A percentile compares a stretch with the other conserved stretches of the same genome.
Conservation (phyloP, 2,329 filamentous ascomycete genomes). For the Periglandula ipomoeae region DNA sequence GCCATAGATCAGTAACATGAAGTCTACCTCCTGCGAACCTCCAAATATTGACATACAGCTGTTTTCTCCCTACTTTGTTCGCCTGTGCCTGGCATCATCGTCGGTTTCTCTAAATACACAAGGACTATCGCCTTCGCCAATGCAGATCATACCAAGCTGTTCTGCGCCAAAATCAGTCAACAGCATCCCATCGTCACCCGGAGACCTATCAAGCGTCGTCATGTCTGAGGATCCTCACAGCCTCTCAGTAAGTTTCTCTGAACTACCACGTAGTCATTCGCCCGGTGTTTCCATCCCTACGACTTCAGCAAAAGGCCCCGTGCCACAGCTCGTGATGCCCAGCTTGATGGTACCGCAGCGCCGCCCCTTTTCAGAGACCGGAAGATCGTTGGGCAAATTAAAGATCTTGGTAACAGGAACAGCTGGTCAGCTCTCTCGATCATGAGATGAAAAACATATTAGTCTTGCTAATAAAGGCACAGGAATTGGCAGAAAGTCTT, state of each 20-base stretch:
- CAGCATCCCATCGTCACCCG: constrained; percentile 42
- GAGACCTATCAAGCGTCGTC: constrained; percentile 40
- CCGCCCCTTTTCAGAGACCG: constrained; percentile 80
- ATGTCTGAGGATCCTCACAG: constrained; percentile 21
- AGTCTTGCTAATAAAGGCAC: constrained; percentile 1
- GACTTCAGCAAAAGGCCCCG: constrained; percentile 14
- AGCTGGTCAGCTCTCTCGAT: constrained; percentile 42
- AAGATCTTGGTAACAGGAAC: constrained; percentile 83
- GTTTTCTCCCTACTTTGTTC: no score
- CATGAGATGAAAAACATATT: not conserved
- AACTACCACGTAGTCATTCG: constrained; percentile 13
- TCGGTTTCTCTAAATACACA: constrained; percentile 8
- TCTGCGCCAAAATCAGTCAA: constrained; percentile 24
- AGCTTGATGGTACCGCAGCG: constrained; percentile 85
- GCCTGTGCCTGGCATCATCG: no score
- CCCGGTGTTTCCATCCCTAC: constrained; percentile 11
- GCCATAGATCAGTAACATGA: no score
- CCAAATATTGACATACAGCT: no score
- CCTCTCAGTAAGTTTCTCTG: constrained; percentile 14
- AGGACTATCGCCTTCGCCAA: constrained; percentile 15
- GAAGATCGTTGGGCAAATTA: constrained; percentile 73
- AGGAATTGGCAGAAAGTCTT: constrained; percentile 82
- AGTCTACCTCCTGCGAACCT: no score
- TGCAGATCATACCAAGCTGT: constrained; percentile 18
- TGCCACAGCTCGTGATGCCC: constrained; percentile 91